Conservation (phyloP, 306 rosid genomes). For the Glycine soja region DNA sequence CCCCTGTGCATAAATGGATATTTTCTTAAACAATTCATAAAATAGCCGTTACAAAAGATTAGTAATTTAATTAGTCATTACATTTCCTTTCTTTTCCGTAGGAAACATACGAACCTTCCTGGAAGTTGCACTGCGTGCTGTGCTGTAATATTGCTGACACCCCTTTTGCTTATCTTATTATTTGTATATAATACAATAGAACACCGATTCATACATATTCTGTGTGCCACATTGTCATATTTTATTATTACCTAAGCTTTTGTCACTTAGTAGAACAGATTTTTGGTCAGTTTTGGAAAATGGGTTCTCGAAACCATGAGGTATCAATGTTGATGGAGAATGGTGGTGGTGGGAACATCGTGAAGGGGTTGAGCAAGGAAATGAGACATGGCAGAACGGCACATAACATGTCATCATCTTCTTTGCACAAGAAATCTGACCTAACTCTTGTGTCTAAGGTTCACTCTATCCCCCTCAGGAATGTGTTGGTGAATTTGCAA, state of each 20-base stretch:
- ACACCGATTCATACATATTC: too few relatives aligned
- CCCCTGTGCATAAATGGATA: too few relatives aligned
- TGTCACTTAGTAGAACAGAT: background rate
- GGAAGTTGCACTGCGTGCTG: too few relatives aligned
- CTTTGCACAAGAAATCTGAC: conserved; percentile 75
- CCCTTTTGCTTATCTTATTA: too few relatives aligned
- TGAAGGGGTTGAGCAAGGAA: conserved; percentile 57
- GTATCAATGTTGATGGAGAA: conserved; percentile 53
- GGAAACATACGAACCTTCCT: too few relatives aligned
- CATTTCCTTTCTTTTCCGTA: too few relatives aligned
- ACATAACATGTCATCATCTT: conserved; percentile 81
- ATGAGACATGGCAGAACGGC: conserved; percentile 64
- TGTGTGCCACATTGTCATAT: background rate
- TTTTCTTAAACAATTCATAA: too few relatives aligned
- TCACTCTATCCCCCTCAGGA: conserved; percentile 48
- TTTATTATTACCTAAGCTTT: too few relatives aligned
- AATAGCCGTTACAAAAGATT: too few relatives aligned
- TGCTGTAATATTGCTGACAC: too few relatives aligned
- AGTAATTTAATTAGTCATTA: too few relatives aligned
- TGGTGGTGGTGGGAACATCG: conserved; percentile 52
- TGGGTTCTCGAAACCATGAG: conserved; percentile 47
- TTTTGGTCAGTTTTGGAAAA: conserved; percentile 31
- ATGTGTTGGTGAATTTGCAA: conserved; percentile 61
- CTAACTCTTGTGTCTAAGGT: conserved; percentile 62
- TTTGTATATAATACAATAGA: too few relatives aligned